Evolutionary conservation across 257 asterid genomes (phyloP).

Genomic region (Asclepias syriaca): DNA sequence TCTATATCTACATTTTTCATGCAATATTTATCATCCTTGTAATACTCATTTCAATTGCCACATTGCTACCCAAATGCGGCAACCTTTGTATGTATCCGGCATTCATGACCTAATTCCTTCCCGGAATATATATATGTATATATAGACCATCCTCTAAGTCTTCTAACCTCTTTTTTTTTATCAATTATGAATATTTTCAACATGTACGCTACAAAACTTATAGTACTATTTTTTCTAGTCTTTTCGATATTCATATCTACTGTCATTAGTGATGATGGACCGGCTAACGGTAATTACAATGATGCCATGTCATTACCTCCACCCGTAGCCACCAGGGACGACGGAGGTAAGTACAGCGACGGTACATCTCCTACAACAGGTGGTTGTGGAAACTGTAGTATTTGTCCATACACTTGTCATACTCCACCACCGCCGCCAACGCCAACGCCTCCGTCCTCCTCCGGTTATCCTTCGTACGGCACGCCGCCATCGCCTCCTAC

Average conservation of each 20-base stretch:
- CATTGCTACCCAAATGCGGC: conserved; percentile 23
- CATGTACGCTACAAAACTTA: conserved; percentile 19
- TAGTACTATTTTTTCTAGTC: not conserved
- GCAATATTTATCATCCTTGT: conserved; percentile 15
- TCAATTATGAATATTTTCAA: not conserved
- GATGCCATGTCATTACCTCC: not conserved
- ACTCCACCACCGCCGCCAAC: conserved; percentile 11
- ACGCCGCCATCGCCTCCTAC: conserved; percentile 22
- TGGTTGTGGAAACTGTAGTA: conserved; percentile 23
- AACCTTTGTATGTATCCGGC: conserved; percentile 18
- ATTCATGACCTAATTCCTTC: conserved; percentile 3
- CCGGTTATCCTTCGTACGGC: conserved; percentile 8
- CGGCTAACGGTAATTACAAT: conserved; percentile 7
- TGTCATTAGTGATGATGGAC: not conserved
- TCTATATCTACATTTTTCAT: not conserved
- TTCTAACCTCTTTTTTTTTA: no score
- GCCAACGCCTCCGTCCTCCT: conserved; percentile 10
- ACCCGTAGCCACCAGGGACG: no score
- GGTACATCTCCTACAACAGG: conserved; percentile 22
- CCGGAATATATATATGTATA: not conserved
- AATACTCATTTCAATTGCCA: conserved; percentile 18
- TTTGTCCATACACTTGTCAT: conserved; percentile 26
- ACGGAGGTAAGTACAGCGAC: conserved; percentile 7
- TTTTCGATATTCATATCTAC: conserved; percentile 12
- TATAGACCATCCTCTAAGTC: not conserved